Evolutionary conservation across 805 yeast genomes (phyloP).

Genomic region (Myxozyma mucilagina): DNA sequence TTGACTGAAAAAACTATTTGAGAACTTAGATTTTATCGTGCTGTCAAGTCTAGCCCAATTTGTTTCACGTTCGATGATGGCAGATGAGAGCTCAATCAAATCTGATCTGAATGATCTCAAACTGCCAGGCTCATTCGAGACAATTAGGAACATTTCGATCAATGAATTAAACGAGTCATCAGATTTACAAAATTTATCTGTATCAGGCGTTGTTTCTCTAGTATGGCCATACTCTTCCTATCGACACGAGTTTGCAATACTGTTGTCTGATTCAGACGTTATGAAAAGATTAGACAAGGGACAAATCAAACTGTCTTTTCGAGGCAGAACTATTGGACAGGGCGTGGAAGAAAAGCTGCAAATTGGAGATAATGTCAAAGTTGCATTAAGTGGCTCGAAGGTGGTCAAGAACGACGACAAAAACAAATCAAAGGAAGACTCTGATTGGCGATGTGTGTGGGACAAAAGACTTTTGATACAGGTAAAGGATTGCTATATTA

Average conservation of each 20-base stretch:
- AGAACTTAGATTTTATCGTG: too few relatives aligned
- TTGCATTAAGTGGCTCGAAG: constrained; percentile 14
- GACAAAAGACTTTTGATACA: constrained; percentile 1
- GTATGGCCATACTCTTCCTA: constrained; percentile 28
- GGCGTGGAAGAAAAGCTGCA: constrained; percentile 8
- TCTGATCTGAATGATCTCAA: background rate
- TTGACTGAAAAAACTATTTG: too few relatives aligned
- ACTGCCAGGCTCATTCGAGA: background rate
- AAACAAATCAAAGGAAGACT: constrained; percentile 11
- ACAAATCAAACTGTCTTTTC: constrained; percentile 23
- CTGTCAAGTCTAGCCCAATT: too few relatives aligned
- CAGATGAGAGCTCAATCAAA: background rate
- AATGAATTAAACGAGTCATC: background rate
- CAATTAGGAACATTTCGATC: background rate
- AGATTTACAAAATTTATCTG: background rate
- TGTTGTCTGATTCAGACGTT: constrained; percentile 20
- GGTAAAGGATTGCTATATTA: background rate
- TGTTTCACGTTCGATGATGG: background rate
- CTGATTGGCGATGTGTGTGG: constrained; percentile 23
- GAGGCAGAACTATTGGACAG: constrained; percentile 9
- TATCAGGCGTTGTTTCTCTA: constrained; percentile 20
- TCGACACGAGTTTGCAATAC: constrained; percentile 9
- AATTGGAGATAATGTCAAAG: constrained; percentile 8
- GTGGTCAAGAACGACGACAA: background rate
- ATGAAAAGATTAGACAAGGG: constrained; percentile 13